Base-by-base conservation (phyloP, 179 eudicot genomes). In the Gypsophila paniculata region DNA sequence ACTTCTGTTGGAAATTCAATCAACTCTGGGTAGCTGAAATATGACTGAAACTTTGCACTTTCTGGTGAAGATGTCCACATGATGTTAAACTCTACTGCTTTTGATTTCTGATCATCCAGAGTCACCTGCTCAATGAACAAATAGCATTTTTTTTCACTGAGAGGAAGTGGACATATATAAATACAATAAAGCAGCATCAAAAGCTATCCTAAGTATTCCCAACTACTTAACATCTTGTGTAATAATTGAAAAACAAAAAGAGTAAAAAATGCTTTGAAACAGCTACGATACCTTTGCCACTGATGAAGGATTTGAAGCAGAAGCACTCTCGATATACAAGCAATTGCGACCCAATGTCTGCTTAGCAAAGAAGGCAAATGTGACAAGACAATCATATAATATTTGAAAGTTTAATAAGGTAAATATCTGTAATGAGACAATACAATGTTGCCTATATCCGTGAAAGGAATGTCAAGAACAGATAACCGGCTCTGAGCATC, bases 1-100 rank as follows among this genome's bases (percentile, higher is more conserved):
- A 90, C 84, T 83, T 82, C 90, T 17, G 99, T 94, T 64, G 96
- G 97, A 77, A 94, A 94, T 78, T 88, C 99, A 75, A 94, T 84
- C 57, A 94, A 77, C 78, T 94, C 92, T 54, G 99, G 96, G 69
- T 72, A 72, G 89, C 96, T 91, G 69, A 85, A 89, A 73, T 87
- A 86, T 51, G 96, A 79, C 46, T 78, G 72, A 76, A 83, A 89
- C 72, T 85, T 85, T 62, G 84, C 79, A 74, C 89, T 81, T 60
- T 79, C 89, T 42, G 91, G 86, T 38, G 99, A 89, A 61, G 99
- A 94, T 13, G 95, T 89, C 99, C 97, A 90, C 53, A 85, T 42
- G 55, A 90, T 84, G 73, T 72, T 68, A 76, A 91, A 87, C 70
- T 88, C 87, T 57, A 77, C 80, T 29, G 76, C 94, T 79, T 85